Percentiles rank a stretch among this genome's conserved stretches.
phyloP scores from a whole-genome alignment of 768 basidiomycete genomes.

The Chiua virens region DNA sequence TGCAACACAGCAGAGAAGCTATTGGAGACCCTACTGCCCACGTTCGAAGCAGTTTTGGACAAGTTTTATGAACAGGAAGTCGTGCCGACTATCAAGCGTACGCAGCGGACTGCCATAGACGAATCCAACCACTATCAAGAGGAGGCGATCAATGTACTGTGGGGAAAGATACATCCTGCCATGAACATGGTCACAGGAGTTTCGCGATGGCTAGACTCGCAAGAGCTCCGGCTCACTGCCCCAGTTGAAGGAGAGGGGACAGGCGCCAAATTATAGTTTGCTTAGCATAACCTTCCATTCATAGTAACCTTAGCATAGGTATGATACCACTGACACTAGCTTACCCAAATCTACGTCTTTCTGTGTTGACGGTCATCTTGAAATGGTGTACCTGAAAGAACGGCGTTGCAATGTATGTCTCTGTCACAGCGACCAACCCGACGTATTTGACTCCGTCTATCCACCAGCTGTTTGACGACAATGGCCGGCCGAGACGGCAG shows the following conservation, averaged over 20 bases:
- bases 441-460: conserved; percentile 6
- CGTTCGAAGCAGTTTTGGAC: conserved; percentile 17
- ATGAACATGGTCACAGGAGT: conserved; percentile 32
- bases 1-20: conserved; percentile 8
- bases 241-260: conserved; percentile 5
- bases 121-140: conserved; percentile 21
- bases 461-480: conserved; percentile 29
- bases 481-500: conserved; percentile 23
- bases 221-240: conserved; percentile 24
- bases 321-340: conserved; percentile 8
- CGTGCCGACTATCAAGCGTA: conserved; percentile 15
- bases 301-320: conserved; percentile 15
- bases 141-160: conserved; percentile 22
- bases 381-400: conserved; percentile 11
- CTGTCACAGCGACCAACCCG: neutral
- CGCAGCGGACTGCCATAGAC: conserved; percentile 9
- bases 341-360: neutral
- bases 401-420: conserved; percentile 32
- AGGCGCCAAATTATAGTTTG: neutral
- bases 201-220: conserved; percentile 31
- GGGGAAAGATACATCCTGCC: conserved; percentile 30
- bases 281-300: conserved; percentile 10
- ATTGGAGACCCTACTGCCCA: conserved; percentile 20
- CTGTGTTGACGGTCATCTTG: neutral
- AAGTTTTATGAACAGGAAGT: conserved; percentile 25